Base-by-base conservation (phyloP, 2,329 filamentous ascomycete species). In the Chaetomium olivaceum region DNA sequence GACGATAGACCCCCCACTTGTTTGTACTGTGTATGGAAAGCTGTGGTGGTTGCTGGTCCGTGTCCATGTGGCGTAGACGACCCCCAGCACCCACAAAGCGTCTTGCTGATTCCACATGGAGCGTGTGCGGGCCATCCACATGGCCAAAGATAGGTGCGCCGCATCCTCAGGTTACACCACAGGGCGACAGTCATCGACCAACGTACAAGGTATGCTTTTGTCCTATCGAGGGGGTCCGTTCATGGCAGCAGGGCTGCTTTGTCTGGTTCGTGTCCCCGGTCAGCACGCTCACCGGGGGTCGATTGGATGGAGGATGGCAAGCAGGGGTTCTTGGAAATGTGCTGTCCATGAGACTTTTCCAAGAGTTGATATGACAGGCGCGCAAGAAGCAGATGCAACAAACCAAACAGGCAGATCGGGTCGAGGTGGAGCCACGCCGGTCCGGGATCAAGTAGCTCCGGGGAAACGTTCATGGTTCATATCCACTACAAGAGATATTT, bases 91-190 rank as follows among this genome's bases (percentile, higher is more conserved):
- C 33, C 39, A 43, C 39, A 43, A n/a, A 23, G 48, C n/a, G 31
- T 19, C 39, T 43, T n/a, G 4, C 16, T 63, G 61, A 63, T 62
- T 50, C 60, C 54, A 52, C 29, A 58, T 57, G 25, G n/a, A 29
- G 7, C 25, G 14, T 16, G 19, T n/a, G 46, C 46, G 54, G 43
- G 23, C 43, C 11, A 29, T 39, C 63, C 52, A 61, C 29, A 50
- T 31, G 27, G 21, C 52, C 36, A 25, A 58, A 46, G 52, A 52
- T 43, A 43, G 39, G 39, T 6, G 31, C 58, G 31, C 58, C 27
- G 31, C 29, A 51, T 29, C 43, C 12, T n/a, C 25, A 14, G 11
- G 58, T 61, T 43, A 25, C 52, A 65, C 58, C 23, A 33, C 58
- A 58, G 57, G 36, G 16, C 39, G 39, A 56, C 50, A 21, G 16